Evolutionary conservation across 2,329 filamentous ascomycete genomes (phyloP).

Genomic region (Exserohilum rostratum): DNA sequence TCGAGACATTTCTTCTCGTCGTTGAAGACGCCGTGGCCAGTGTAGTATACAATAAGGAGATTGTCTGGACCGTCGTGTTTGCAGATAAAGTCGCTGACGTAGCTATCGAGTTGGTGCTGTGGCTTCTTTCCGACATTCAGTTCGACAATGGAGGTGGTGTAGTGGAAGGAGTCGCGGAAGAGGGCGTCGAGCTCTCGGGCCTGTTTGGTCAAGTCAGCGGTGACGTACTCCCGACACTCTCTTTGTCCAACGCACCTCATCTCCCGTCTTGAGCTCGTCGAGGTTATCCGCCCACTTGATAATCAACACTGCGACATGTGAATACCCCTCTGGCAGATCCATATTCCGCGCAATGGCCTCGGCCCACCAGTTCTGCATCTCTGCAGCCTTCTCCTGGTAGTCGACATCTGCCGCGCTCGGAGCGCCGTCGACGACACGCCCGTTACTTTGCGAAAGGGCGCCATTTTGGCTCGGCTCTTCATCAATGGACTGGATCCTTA

Average conservation of each 20-base stretch:
- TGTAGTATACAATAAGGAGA: constrained; percentile 50
- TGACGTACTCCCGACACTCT: neutral
- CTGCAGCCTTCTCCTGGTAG: constrained; percentile 1
- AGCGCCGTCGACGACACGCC: neutral
- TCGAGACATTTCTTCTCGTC: constrained; percentile 33
- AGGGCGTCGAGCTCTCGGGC: constrained; percentile 36
- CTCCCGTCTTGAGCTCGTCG: constrained; percentile 43
- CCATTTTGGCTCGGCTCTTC: constrained; percentile 13
- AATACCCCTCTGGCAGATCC: constrained; percentile 41
- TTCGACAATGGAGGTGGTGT: constrained; percentile 39
- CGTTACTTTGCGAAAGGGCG: neutral
- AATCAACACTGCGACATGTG: constrained; percentile 45
- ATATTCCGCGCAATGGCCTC: constrained; percentile 32
- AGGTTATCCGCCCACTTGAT: constrained; percentile 45
- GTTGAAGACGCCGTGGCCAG: constrained; percentile 43
- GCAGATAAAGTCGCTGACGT: constrained; percentile 37
- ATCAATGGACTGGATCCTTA: constrained; percentile 30
- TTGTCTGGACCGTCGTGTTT: constrained; percentile 40
- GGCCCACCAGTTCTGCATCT: constrained; percentile 40
- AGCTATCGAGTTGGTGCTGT: constrained; percentile 41
- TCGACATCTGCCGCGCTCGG: neutral
- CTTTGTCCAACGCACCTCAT: constrained; percentile 29
- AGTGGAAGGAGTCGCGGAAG: constrained; percentile 39
- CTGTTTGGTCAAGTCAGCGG: constrained; percentile 22
- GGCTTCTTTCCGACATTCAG: constrained; percentile 40